Conservation (phyloP, 2,329 filamentous ascomycete species). For the Nemania diffusa region DNA sequence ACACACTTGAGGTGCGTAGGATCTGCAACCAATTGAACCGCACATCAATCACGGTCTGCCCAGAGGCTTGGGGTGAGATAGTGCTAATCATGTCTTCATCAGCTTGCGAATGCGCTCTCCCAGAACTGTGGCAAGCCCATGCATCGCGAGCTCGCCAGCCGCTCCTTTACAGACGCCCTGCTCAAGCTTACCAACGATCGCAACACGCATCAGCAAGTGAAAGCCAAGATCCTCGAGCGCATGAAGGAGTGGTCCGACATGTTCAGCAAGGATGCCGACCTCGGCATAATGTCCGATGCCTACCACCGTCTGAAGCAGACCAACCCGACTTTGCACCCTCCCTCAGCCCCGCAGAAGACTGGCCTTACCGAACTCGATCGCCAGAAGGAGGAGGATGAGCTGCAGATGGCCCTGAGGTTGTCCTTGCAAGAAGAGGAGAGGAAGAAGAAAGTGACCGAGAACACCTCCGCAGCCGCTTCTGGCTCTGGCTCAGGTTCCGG, state of each 20-base stretch:
- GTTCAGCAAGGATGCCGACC: constrained; percentile 87
- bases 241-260: constrained; percentile 98
- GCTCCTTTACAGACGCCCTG: constrained; percentile 93
- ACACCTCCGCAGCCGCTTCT: constrained; percentile 47
- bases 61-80: background rate
- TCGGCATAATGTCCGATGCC: constrained; percentile 97
- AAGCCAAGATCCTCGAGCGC: constrained; percentile 94
- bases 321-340: constrained; percentile 90
- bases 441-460: constrained; percentile 62
- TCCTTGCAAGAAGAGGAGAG: constrained; percentile 88
- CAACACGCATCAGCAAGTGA: constrained; percentile 96
- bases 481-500: constrained; percentile 45
- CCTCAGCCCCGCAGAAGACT: constrained; percentile 92
- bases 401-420: constrained; percentile 94
- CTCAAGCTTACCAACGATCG: constrained; percentile 90
- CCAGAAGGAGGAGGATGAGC: constrained; percentile 94
- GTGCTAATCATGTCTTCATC: constrained; percentile 25
- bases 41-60: background rate
- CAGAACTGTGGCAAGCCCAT: constrained; percentile 90
- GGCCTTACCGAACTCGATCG: constrained; percentile 90
- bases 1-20: constrained; percentile 80
- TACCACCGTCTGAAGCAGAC: constrained; percentile 84
- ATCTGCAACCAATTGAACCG: background rate
- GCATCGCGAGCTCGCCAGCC: constrained; percentile 88
- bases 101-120: constrained; percentile 89